phyloP scores from a whole-genome alignment of 805 yeast genomes.

The Metschnikowia borealis region DNA sequence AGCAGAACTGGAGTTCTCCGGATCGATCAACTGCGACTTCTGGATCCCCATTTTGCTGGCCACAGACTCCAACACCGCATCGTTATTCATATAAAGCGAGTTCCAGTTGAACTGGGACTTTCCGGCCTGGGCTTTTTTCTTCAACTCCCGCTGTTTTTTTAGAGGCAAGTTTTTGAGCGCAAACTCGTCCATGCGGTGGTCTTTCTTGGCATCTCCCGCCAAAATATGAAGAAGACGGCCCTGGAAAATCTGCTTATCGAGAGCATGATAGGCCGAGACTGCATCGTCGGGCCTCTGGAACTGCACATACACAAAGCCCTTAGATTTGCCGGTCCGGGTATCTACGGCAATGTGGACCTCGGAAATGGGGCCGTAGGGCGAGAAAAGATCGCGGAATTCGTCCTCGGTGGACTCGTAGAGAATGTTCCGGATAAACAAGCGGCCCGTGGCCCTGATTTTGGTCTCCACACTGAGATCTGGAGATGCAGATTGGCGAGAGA shows the following conservation, averaged over 20 bases:
- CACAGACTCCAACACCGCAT: conserved; percentile 88
- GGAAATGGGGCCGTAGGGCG: conserved; percentile 64
- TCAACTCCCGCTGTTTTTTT: conserved; percentile 84
- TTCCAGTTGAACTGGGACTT: conserved; percentile 93
- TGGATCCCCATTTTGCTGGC: conserved; percentile 79
- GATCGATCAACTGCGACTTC: conserved; percentile 82
- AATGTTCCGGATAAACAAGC: conserved; percentile 85
- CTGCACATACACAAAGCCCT: conserved; percentile 87
- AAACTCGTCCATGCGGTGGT: conserved; percentile 82
- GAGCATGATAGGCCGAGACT: conserved; percentile 60
- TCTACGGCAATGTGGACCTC: conserved; percentile 94
- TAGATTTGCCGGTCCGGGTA: conserved; percentile 82
- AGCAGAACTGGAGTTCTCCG: conserved; percentile 81
- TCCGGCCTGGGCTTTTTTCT: conserved; percentile 78
- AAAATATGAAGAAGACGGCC: conserved; percentile 88
- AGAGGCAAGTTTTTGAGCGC: conserved; percentile 87
- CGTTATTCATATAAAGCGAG: conserved; percentile 82
- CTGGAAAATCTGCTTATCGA: conserved; percentile 89
- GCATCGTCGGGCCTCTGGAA: conserved; percentile 72
- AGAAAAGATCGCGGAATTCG: conserved; percentile 66
- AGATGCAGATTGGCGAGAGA: too few relatives aligned
- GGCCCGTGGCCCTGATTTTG: conserved; percentile 63
- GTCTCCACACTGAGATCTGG: conserved; percentile 24
- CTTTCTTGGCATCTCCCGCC: conserved; percentile 79
- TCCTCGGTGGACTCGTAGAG: conserved; percentile 73